These are phyloP conservation scores for Cinnamomum micranthum DNA, from an alignment of 164 flowering plant genomes.

Conservation along the genomic window DNA sequence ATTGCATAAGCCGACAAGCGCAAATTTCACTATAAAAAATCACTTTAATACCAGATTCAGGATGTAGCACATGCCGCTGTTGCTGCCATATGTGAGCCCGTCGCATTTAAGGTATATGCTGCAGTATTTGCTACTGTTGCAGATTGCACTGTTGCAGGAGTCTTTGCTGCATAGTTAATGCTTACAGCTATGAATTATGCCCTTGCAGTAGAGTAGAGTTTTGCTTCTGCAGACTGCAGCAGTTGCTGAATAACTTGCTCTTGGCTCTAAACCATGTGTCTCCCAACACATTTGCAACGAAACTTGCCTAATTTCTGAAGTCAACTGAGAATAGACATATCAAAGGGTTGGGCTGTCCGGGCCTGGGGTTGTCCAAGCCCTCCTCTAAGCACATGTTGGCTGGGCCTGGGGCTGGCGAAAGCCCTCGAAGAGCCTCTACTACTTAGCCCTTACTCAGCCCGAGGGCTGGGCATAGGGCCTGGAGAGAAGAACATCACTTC, in stretches of 20 bases:
- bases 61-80: slow-evolving; percentile 56
- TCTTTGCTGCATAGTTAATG: slow-evolving; percentile 76
- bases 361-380: too few relatives aligned
- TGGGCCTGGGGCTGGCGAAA: too few relatives aligned
- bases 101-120: slow-evolving; percentile 65
- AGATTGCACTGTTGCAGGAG: slow-evolving; percentile 56
- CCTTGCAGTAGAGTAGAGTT: slow-evolving; percentile 62
- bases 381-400: too few relatives aligned
- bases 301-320: slow-evolving; percentile 41
- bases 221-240: slow-evolving; percentile 51
- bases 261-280: slow-evolving; percentile 44
- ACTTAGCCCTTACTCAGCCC: too few relatives aligned
- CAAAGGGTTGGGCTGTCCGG: too few relatives aligned
- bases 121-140: slow-evolving; percentile 55
- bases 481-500: too few relatives aligned
- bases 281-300: slow-evolving; percentile 55
- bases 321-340: slow-evolving; percentile 37
- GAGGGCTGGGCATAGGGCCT: too few relatives aligned
- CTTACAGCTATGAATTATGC: slow-evolving; percentile 72
- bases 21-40: slow-evolving; percentile 81
- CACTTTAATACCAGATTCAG: slow-evolving; percentile 45
- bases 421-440: too few relatives aligned
- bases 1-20: slow-evolving; percentile 90
- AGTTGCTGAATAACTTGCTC: slow-evolving; percentile 78
- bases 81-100: slow-evolving; percentile 56